Conservation (phyloP, 352 stramenopile species). For the Globisporangium cederbergense region DNA sequence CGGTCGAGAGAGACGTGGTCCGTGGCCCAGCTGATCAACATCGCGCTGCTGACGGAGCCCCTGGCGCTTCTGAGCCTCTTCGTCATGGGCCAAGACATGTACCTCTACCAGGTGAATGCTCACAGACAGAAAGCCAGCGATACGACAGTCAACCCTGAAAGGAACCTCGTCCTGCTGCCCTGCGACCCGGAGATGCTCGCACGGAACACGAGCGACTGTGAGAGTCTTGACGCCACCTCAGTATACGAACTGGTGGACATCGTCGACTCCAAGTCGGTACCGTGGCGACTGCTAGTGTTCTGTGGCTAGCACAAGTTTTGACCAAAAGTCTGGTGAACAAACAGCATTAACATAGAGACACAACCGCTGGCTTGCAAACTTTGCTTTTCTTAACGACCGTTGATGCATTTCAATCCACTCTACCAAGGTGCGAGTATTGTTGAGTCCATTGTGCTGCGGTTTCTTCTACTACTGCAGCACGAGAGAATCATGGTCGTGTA, state of each 20-base stretch:
- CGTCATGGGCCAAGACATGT: constrained; percentile 15
- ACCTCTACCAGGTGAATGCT: constrained; percentile 18
- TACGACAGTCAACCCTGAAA: background rate
- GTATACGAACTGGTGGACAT: constrained; percentile 3
- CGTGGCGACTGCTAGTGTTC: constrained; percentile 1
- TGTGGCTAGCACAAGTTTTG: constrained; percentile 2
- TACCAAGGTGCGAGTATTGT: no score
- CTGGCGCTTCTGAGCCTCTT: constrained; percentile 18
- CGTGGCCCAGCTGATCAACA: constrained; percentile 26
- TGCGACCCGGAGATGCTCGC: constrained; percentile 3
- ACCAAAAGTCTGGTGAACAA: no score
- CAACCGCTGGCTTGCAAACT: no score
- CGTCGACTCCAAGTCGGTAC: background rate
- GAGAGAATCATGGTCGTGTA: background rate
- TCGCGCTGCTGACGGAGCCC: constrained; percentile 27
- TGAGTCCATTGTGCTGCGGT: no score
- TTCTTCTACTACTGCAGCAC: background rate
- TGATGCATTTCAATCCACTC: no score
- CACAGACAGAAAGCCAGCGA: background rate
- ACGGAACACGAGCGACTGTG: background rate
- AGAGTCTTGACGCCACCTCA: background rate
- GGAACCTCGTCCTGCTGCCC: background rate
- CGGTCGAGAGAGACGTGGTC: constrained; percentile 19
- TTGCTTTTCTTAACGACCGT: no score
- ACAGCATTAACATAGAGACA: no score